Evolutionary conservation across 176 grass and related monocot genomes (phyloP).

Genomic region (Rhynchospora pubera): DNA sequence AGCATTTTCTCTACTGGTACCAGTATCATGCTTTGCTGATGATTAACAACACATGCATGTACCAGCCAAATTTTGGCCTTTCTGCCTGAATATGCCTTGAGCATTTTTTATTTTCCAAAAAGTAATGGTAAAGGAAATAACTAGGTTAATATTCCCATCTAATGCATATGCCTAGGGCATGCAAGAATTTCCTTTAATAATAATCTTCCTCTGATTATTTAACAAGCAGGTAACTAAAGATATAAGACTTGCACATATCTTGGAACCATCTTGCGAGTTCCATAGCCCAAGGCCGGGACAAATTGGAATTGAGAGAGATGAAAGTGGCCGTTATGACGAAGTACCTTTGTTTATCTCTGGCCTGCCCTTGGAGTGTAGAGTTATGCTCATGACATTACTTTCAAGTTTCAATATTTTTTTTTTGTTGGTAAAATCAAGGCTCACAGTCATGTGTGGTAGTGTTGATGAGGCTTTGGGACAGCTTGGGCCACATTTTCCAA

Average conservation of each 20-base stretch:
- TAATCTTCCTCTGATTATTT: neutral
- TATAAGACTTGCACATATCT: neutral
- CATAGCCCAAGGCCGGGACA: conserved; percentile 1
- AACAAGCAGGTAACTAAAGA: conserved; percentile 2
- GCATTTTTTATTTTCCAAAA: neutral
- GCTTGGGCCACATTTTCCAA: neutral
- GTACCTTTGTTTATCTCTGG: conserved; percentile 4
- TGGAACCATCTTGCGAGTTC: conserved; percentile 4
- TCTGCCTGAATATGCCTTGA: neutral
- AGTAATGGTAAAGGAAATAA: neutral
- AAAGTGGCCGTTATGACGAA: conserved; percentile 1
- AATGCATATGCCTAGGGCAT: neutral
- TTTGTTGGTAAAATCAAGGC: neutral
- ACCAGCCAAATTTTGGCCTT: neutral
- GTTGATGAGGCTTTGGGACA: neutral
- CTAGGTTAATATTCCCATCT: neutral
- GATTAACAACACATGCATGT: neutral
- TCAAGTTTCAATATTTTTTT: neutral
- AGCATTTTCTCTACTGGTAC: neutral
- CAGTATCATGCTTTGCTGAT: neutral
- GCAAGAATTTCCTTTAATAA: neutral
- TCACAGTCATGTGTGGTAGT: neutral
- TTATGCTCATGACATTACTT: neutral
- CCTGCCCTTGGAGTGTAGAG: conserved; percentile 20
- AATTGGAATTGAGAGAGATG: neutral